Percentiles rank a stretch among this genome's conserved stretches.
Evolutionary conservation across 768 basidiomycete species (phyloP).

Genomic region (Epithele typhae): DNA sequence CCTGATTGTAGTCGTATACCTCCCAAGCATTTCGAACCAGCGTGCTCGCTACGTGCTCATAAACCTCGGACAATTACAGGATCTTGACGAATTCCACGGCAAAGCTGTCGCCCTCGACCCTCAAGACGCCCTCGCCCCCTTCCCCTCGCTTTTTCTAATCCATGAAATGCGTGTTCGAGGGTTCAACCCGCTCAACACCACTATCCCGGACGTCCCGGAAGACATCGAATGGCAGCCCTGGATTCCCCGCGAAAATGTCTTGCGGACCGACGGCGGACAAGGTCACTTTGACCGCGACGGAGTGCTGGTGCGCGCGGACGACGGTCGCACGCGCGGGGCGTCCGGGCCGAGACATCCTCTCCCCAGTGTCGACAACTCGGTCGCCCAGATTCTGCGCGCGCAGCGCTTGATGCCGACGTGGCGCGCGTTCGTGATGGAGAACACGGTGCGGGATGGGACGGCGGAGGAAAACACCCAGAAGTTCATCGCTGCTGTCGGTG

Average conservation of each 20-base stretch:
- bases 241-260: too few relatives aligned
- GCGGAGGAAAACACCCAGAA: constrained; percentile 31
- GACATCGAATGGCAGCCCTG: background rate
- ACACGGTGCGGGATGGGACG: constrained; percentile 31
- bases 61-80: constrained; percentile 21
- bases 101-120: constrained; percentile 32
- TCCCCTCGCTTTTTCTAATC: constrained; percentile 30
- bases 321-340: constrained; percentile 4
- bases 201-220: constrained; percentile 13
- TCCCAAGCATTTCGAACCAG: constrained; percentile 4
- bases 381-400: constrained; percentile 27
- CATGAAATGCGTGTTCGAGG: constrained; percentile 35
- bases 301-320: too few relatives aligned
- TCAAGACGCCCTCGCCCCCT: constrained; percentile 24
- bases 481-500: too few relatives aligned
- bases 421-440: constrained; percentile 30
- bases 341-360: constrained; percentile 11
- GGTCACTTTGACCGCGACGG: too few relatives aligned
- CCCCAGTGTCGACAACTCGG: constrained; percentile 12
- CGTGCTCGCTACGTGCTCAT: constrained; percentile 25
- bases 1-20: background rate
- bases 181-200: constrained; percentile 25
- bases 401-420: constrained; percentile 29
- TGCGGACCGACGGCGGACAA: too few relatives aligned
- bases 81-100: constrained; percentile 26